Percentiles rank a stretch among this genome's conserved stretches.
Conservation (phyloP, 208 protist species). For the Leishmania guyanensis region DNA sequence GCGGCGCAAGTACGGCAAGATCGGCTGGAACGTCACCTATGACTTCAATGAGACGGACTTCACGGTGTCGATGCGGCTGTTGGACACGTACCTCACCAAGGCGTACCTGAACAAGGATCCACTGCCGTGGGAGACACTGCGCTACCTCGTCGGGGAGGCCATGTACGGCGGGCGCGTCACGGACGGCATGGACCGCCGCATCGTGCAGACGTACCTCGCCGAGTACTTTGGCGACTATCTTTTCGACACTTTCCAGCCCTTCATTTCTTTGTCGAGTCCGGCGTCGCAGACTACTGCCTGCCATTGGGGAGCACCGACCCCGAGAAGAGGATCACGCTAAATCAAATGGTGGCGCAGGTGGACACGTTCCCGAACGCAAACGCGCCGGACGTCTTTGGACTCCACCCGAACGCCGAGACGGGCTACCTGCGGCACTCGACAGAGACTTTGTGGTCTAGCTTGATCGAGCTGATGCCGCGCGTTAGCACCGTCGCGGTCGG, state of each 20-base stretch:
- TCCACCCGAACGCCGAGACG: conserved; percentile 99
- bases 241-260: conserved; percentile 99
- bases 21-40: conserved; percentile 99
- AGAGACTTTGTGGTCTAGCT: conserved; percentile 94
- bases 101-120: conserved; percentile 92
- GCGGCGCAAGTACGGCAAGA: conserved; percentile 97
- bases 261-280: conserved; percentile 96
- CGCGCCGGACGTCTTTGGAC: conserved; percentile 97
- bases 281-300: conserved; percentile 91
- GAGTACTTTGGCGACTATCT: conserved; percentile 99
- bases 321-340: conserved; percentile 65
- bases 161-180: conserved; percentile 99
- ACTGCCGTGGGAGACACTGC: conserved; percentile 98
- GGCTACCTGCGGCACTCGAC: conserved; percentile 95
- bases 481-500: conserved; percentile 46
- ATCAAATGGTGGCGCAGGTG: conserved; percentile 93
- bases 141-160: conserved; percentile 99
- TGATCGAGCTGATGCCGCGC: conserved; percentile 97
- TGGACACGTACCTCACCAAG: conserved; percentile 98
- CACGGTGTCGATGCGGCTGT: conserved; percentile 95
- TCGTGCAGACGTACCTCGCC: conserved; percentile 98
- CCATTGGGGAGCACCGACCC: conserved; percentile 78
- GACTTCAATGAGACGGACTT: conserved; percentile 99
- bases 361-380: conserved; percentile 94
- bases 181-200: conserved; percentile 97